phyloP scores from a whole-genome alignment of 1,284 basidiomycete species.

The Filobasidium uniguttulatum region DNA sequence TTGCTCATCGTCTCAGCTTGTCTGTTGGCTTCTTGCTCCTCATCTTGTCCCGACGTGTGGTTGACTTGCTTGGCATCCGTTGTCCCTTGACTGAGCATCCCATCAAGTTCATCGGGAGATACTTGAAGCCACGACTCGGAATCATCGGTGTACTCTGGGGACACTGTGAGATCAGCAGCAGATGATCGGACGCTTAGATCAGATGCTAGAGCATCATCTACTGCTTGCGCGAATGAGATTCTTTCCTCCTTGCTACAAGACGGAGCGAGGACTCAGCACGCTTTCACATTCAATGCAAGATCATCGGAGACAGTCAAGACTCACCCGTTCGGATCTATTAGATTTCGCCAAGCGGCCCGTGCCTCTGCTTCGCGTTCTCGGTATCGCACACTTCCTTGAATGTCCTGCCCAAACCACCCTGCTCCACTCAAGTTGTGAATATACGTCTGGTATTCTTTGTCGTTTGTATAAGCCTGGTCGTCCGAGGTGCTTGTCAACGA shows the following conservation, averaged over 20 bases:
- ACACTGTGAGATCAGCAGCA: conserved; percentile 3
- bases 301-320: too few relatives aligned
- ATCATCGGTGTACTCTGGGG: conserved; percentile 22
- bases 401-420: conserved; percentile 62
- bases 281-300: too few relatives aligned
- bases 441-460: conserved; percentile 39
- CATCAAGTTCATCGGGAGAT: conserved; percentile 34
- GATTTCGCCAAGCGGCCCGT: conserved; percentile 49
- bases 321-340: conserved; percentile 34
- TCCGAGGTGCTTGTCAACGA: too few relatives aligned
- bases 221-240: conserved; percentile 56
- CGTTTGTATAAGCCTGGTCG: conserved; percentile 5
- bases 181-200: too few relatives aligned
- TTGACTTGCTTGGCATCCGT: conserved; percentile 4
- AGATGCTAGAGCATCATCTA: conserved; percentile 49
- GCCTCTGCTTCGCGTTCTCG: conserved; percentile 57
- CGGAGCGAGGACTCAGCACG: too few relatives aligned
- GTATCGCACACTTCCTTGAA: conserved; percentile 64
- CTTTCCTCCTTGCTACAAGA: conserved; percentile 39
- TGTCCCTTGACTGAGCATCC: conserved; percentile 21
- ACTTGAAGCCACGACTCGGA: conserved; percentile 32
- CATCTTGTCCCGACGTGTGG: conserved; percentile 13
- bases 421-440: conserved; percentile 48
- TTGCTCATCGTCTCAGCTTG: conserved; percentile 57
- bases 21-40: conserved; percentile 42